Base-by-base conservation (phyloP, 2,329 filamentous ascomycete species). In the Microdochium paspali region DNA sequence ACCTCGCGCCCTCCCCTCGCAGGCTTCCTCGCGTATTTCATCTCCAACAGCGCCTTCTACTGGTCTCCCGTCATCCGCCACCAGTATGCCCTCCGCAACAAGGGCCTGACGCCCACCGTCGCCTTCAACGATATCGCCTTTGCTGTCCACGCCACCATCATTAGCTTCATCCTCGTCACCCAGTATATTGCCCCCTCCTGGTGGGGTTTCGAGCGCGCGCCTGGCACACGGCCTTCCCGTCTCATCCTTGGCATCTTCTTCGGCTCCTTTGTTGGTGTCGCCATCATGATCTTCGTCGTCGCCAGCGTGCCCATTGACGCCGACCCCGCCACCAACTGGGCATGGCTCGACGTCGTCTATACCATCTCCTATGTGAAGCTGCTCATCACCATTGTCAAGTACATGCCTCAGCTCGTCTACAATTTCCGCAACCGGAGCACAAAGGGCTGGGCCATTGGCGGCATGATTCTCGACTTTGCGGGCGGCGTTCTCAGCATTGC, bases 101-200 rank as follows among this genome's bases (percentile, higher is more conserved):
- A 77, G 43, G 81, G 84, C 4, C 82, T 87, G 7, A 79, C 85
- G 40, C 89, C 91, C 3, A 93, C 90, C 1, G 90, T 95, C 25
- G 81, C 85, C 47, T 79, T 88, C 67, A 97, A 97, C 67, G 93
- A 98, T 68, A 76, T 97, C 50, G 79, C 82, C 13, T 97, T 97
- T 63, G 90, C 90, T 15, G 71, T 80, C 3, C 90, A 97, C 67
- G 91, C 86, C 28, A 72, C 89, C 15, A 52, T 90, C 10, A 68
- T 95, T 52, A 88, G 83, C 56, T 57, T 79, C 40, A 62, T 96
- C 47, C 80, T 82, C n/a, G 83, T 85, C 51, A 86, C 81, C 44
- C 91, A 96, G 65, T 81, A 81, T 56, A 85, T 94, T 58, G 80
- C 77, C 56, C 77, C 82, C 2, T 56, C 60, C 2, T 64, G 89